Base-by-base conservation (phyloP, 2,329 filamentous ascomycete genomes). In the Paecilomyces sp. region DNA sequence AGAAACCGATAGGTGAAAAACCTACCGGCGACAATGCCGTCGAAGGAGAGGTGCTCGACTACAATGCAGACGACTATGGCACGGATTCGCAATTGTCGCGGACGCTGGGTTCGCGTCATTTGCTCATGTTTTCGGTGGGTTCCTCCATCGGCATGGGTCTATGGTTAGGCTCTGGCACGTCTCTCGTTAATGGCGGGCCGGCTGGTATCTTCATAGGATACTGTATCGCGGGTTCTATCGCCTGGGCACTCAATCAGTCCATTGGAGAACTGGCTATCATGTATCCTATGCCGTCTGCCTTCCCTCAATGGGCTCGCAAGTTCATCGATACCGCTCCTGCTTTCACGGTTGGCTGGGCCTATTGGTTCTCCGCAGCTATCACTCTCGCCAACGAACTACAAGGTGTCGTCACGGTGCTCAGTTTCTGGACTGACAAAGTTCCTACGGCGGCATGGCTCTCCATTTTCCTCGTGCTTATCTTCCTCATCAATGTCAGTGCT, bases 301-400 rank as follows among this genome's bases (percentile, higher is more conserved):
- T 80, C 58, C 74, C 78, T n/a, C 77, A 79, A 65, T 80, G 77
- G 77, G 74, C 75, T 4, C 73, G 67, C 33, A 80, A 77, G 47
- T 81, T 80, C 61, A 70, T 80, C 56, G 72, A 77, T 59, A 72
- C 70, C 1, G 69, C 78, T 0, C 74, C 75, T 9, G 77, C 73
- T 0, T 79, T 81, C 63, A 74, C 78, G 7, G 68, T 80, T 2
- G 79, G 78, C 2, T 81, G 79, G 77, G 75, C 76, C 0, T 81
- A 81, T 61, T 80, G 77, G 70, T 78, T 80, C 61, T 73, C 68
- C 2, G 78, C 73, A 60, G 73, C 70, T 57, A 79, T 80, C 63
- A 78, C 74, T 24, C 75, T 81, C 59, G 78, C 78, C 57, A 79
- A 76, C 61, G 76, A 79, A 57, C 68, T 77, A 0, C 69, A 65